A percentile compares a stretch with the other conserved stretches of the same genome.
These are phyloP conservation scores for Verticillium tricorpus DNA, from an alignment of 2,329 filamentous ascomycete genomes.

Conservation along the genomic window DNA sequence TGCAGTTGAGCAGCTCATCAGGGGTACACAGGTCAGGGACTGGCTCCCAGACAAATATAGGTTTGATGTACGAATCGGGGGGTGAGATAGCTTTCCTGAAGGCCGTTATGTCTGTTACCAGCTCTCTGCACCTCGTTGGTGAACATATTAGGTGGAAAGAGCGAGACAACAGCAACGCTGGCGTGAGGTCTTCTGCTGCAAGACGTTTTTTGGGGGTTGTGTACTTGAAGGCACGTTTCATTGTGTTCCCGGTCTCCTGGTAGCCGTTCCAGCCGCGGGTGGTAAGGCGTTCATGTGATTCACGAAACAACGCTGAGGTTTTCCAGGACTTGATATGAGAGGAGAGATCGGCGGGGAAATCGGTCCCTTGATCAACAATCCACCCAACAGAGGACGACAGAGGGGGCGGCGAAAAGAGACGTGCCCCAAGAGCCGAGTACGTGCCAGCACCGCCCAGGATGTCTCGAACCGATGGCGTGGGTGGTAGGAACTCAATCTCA, in stretches of 20 bases:
- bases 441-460: conserved; percentile 87
- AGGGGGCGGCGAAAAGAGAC: conserved; percentile 72
- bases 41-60: conserved; percentile 90
- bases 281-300: conserved; percentile 64
- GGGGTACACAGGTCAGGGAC: conserved; percentile 83
- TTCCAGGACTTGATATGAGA: conserved; percentile 67
- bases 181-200: conserved; percentile 65
- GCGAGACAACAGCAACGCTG: conserved; percentile 62
- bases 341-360: conserved; percentile 70
- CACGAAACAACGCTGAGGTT: conserved; percentile 67
- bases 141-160: conserved; percentile 89
- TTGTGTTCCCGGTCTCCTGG: conserved; percentile 55
- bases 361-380: conserved; percentile 85
- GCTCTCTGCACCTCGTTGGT: conserved; percentile 67
- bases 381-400: conserved; percentile 70
- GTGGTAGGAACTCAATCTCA: conserved; percentile 81
- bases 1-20: conserved; percentile 59
- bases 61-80: conserved; percentile 40
- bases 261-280: conserved; percentile 95
- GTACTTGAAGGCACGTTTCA: conserved; percentile 74
- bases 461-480: conserved; percentile 63
- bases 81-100: conserved; percentile 41
- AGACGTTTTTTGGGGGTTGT: conserved; percentile 81
- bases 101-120: conserved; percentile 66
- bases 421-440: conserved; percentile 82